phyloP scores from a whole-genome alignment of 768 basidiomycete genomes.

The Rhodocollybia butyracea region DNA sequence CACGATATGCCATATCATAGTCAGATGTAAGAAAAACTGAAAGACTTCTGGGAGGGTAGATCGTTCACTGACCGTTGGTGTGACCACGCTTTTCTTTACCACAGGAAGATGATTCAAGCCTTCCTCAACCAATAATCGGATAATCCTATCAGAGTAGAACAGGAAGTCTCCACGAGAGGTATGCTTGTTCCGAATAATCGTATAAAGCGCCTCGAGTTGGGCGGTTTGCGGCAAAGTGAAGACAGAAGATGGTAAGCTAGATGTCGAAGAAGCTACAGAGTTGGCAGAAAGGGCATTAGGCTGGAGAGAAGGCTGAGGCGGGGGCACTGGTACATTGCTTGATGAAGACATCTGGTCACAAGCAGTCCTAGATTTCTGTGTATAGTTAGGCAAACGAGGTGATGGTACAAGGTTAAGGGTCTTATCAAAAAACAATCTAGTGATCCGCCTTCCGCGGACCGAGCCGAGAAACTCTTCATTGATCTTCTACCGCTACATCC shows the following conservation, averaged over 20 bases:
- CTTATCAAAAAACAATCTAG: no score
- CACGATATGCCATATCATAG: no score
- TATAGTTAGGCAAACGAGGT: neutral
- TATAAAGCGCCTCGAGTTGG: conserved; percentile 93
- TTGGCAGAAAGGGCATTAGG: neutral
- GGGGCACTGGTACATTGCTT: neutral
- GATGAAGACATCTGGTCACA: neutral
- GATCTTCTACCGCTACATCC: no score
- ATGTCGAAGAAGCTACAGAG: conserved; percentile 7
- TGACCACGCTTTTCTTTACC: conserved; percentile 70
- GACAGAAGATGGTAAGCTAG: conserved; percentile 71
- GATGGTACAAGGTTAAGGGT: neutral
- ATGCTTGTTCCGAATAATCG: conserved; percentile 87
- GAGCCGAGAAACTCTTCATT: no score
- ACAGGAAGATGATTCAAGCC: conserved; percentile 85
- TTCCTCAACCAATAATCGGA: conserved; percentile 76
- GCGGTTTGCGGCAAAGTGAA: conserved; percentile 86
- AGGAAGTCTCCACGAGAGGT: conserved; percentile 93
- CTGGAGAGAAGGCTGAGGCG: conserved; percentile 5
- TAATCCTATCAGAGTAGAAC: conserved; percentile 93
- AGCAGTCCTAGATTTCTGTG: neutral
- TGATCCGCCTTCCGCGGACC: no score
- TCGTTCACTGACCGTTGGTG: conserved; percentile 64
- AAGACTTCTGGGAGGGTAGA: conserved; percentile 1
- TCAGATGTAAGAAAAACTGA: no score